Evolutionary conservation across 1,284 basidiomycete genomes (phyloP), one percentile per base, ranked within the genome.

Genomic region (Papiliotrema terrestris): DNA sequence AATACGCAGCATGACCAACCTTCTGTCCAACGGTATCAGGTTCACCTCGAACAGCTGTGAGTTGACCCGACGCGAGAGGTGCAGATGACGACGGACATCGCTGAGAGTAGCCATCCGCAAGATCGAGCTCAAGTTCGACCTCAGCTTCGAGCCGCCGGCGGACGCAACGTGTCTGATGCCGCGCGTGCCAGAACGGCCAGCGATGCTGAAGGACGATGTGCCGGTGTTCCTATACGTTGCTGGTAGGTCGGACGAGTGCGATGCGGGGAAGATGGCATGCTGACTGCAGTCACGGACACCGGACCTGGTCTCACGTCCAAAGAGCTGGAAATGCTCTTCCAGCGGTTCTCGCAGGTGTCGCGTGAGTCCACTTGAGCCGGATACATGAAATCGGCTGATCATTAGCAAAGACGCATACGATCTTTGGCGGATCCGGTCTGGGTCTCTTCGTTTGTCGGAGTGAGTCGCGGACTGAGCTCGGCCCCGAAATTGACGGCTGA

Each of bases 1-100:
- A 57, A 32, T 11, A 13, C 14, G 35, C 23, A 68, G 67, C 8
- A 57, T 66, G 4, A 75, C 71, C 29, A 77, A 77, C 51, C 60
- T 77, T 1, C 49, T 76, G 13, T 66, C 69, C 14, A 77, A 77
- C 53, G 68, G 68, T 19, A 71, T 74, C 36, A 59, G 70, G 14
- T 76, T 74, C 53, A 73, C 70, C 5, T 57, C 67, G 8, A 67
- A 59, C 19, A 67, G 66, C 35, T 50, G 63, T 60, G 49, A 57
- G 64, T 57, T 19, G 5, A 5, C 20, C 23, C 11, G 20, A 9
- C 23, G 13, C 13, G 15, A 38, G 17, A 32, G 29, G 5, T 51
- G 42, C 35, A 44, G n/a, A n/a, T n/a, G n/a, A n/a, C n/a, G n/a
- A n/a, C n/a, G 45, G 3, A 39, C 51, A 43, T 47, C 51, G 49